phyloP scores from a whole-genome alignment of 495 filamentous ascomycete species.

The Thermothielavioides terrestris region DNA sequence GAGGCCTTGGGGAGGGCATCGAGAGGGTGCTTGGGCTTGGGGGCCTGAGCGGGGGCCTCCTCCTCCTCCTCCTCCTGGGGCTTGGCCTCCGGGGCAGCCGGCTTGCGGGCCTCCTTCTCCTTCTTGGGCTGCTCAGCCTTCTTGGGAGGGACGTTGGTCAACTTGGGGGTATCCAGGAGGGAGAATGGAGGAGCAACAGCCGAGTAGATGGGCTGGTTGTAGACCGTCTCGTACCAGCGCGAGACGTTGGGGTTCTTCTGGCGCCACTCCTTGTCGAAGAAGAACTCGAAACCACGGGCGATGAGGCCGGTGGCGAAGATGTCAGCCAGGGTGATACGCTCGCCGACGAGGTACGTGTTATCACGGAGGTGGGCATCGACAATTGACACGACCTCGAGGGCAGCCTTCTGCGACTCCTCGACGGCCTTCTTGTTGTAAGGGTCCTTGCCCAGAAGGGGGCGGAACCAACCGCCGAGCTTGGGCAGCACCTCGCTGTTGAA shows the following conservation, averaged over 20 bases:
- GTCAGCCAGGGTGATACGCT: conserved; percentile 95
- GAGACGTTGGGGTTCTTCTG: conserved; percentile 69
- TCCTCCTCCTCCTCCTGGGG: conserved; percentile 47
- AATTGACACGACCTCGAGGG: conserved; percentile 57
- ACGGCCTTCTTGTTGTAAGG: conserved; percentile 97
- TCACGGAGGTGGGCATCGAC: conserved; percentile 79
- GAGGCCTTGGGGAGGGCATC: conserved; percentile 75
- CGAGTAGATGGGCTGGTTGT: conserved; percentile 84
- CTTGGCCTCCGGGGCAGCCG: conserved; percentile 42
- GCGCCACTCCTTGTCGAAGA: conserved; percentile 86
- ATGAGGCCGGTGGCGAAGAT: conserved; percentile 71
- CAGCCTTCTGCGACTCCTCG: conserved; percentile 62
- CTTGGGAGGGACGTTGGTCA: conserved; percentile 88
- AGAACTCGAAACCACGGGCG: conserved; percentile 73
- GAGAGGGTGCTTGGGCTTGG: conserved; percentile 94
- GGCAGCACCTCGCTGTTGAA: conserved; percentile 78
- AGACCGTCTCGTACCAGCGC: conserved; percentile 90
- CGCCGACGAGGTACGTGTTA: conserved; percentile 96
- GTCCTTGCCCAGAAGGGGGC: conserved; percentile 72
- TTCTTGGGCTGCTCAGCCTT: conserved; percentile 57
- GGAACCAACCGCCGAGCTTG: conserved; percentile 72
- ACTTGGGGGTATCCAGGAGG: conserved; percentile 69
- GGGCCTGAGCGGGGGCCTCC: conserved; percentile 56
- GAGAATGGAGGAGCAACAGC: conserved; percentile 62
- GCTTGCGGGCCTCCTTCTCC: conserved; percentile 37